Percentiles rank a stretch among this genome's conserved stretches.
These are phyloP conservation scores for Populus hybrid DNA, from an alignment of 441 rosid genomes.

Conservation along the genomic window DNA sequence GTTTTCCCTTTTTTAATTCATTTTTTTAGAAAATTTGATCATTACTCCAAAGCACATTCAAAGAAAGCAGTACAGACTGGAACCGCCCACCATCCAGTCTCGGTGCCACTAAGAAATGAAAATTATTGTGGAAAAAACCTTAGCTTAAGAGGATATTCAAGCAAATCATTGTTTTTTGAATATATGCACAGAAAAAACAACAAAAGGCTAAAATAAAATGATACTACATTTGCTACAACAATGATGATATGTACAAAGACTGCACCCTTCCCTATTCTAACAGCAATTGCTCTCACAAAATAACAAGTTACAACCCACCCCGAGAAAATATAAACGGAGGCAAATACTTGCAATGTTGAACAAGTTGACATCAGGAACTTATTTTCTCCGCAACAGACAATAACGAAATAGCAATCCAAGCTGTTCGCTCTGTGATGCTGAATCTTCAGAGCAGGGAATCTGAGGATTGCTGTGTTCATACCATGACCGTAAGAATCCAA, in stretches of 20 bases:
- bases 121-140: background rate
- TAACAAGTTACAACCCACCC: background rate
- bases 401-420: background rate
- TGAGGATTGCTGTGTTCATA: background rate
- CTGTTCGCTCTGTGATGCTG: background rate
- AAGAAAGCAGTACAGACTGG: background rate
- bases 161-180: background rate
- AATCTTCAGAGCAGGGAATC: constrained; percentile 1
- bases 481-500: background rate
- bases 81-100: background rate
- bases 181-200: background rate
- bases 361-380: background rate
- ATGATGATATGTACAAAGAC: constrained; percentile 17
- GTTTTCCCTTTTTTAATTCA: too few relatives aligned
- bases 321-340: background rate
- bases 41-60: background rate
- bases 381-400: background rate
- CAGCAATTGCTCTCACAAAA: constrained; percentile 7
- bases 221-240: constrained; percentile 8
- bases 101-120: background rate
- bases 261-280: background rate
- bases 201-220: background rate
- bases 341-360: background rate
- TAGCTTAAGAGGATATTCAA: background rate
- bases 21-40: too few relatives aligned